Conservation (phyloP, 768 basidiomycete genomes). For the Pleurotus salmoneostramineus region DNA sequence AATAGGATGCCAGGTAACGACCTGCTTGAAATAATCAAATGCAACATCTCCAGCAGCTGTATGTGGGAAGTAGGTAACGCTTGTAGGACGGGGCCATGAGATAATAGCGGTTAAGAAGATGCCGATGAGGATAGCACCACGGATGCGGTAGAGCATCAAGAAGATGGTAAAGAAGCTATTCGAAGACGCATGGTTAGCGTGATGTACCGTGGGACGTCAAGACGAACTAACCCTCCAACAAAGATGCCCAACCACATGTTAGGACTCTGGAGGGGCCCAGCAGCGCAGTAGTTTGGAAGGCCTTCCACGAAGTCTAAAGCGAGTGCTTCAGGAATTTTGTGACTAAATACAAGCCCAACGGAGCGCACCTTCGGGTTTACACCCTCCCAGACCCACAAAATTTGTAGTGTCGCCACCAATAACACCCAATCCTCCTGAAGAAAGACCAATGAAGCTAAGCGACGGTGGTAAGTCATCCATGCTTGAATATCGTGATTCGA, state of each 20-base stretch:
- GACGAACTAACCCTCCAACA: constrained; percentile 60
- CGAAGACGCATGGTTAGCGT: background rate
- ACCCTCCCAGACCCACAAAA: constrained; percentile 76
- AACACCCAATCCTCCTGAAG: constrained; percentile 64
- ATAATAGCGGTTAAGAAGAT: constrained; percentile 83
- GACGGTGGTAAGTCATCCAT: constrained; percentile 8
- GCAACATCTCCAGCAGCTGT: constrained; percentile 61
- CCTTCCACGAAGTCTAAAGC: constrained; percentile 37
- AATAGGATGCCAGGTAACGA: constrained; percentile 71
- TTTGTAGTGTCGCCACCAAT: constrained; percentile 72
- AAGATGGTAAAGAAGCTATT: constrained; percentile 68
- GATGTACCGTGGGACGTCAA: constrained; percentile 3
- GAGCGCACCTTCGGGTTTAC: constrained; percentile 43
- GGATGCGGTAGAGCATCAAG: constrained; percentile 81
- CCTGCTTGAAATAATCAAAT: constrained; percentile 83
- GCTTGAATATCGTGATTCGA: background rate
- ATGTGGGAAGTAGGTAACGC: constrained; percentile 81
- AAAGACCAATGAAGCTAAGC: constrained; percentile 68
- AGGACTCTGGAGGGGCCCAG: constrained; percentile 64
- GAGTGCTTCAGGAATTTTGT: no score
- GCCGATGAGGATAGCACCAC: constrained; percentile 78
- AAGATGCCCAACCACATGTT: constrained; percentile 90
- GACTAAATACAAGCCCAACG: background rate
- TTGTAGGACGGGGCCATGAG: constrained; percentile 82
- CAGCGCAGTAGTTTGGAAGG: constrained; percentile 58